A percentile compares a stretch with the other conserved stretches of the same genome.
These are phyloP conservation scores for Acacia confusa DNA, from an alignment of 306 rosid species.

Conservation along the genomic window DNA sequence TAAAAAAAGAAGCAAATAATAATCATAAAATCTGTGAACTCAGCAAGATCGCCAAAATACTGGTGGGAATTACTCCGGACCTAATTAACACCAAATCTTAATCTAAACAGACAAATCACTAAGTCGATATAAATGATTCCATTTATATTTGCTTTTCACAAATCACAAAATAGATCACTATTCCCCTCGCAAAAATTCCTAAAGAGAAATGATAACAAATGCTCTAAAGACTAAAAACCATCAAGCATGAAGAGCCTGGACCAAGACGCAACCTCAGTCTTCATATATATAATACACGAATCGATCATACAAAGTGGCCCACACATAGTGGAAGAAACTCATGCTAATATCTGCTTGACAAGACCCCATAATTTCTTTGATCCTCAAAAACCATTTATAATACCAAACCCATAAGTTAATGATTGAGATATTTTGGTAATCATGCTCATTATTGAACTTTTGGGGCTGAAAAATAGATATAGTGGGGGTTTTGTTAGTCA, in stretches of 20 bases:
- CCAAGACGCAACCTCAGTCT: slow-evolving; percentile 27
- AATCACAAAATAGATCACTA: neutral
- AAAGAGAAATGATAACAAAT: neutral
- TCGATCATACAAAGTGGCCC: neutral
- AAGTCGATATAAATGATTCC: neutral
- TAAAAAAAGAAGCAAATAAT: no score
- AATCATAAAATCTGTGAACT: neutral
- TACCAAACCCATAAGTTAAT: slow-evolving; percentile 22
- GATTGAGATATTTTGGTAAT: slow-evolving; percentile 16
- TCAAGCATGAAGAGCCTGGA: slow-evolving; percentile 23
- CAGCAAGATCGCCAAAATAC: neutral
- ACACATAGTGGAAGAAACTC: slow-evolving; percentile 21
- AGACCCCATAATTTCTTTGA: slow-evolving; percentile 29
- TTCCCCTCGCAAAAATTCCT: neutral
- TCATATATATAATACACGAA: neutral
- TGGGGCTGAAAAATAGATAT: slow-evolving; percentile 1
- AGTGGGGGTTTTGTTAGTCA: slow-evolving; percentile 32
- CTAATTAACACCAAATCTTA: neutral
- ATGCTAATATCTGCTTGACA: slow-evolving; percentile 25
- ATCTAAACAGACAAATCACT: neutral
- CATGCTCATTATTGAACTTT: slow-evolving; percentile 9
- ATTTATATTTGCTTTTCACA: neutral
- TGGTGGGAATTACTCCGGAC: neutral
- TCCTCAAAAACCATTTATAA: slow-evolving; percentile 29
- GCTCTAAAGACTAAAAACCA: neutral